Evolutionary conservation across 306 rosid species (phyloP), one percentile per base, ranked within the genome.

Genomic region (Trifolium fragiferum): DNA sequence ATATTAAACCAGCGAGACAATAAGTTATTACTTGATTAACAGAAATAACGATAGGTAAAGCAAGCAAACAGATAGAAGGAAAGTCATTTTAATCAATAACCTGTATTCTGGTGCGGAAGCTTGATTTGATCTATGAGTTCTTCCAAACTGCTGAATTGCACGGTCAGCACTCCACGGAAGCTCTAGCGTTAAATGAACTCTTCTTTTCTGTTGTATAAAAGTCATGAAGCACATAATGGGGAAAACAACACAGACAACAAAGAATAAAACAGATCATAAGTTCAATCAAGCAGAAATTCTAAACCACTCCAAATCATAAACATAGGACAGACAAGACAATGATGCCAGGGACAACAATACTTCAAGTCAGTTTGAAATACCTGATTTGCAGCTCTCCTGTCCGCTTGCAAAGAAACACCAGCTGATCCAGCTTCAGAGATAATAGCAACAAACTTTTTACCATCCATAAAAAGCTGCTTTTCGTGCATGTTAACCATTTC

Each of bases 151-250:
- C 83, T 94, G 99, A 73, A 94, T 94, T 33, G 99, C 99, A 72
- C 99, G 86, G 79, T 94, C 99, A 74, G 99, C 99, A 87, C 99
- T 94, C 99, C 99, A 94, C 38, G 99, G 99, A 79, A 94, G 97
- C 76, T 94, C 99, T 47, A 94, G 83, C 66, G 99, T 94, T 68
- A 94, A 84, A 85, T 94, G 99, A 67, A 94, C 97, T 81, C 99
- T 89, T 86, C 99, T 87, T 87, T 81, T 94, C 99, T 94, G 89
- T 73, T 54, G 75, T 62, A 33, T 62, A 84, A 70, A 76, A 61
- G 41, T 71, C 30, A n/a, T 32, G 30, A 54, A 35, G 37, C 61
- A 63, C 72, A 70, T 41, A 21, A 67, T 40, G 54, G 68, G 41
- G 65, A 80, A 30, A 75, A 49, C 10, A 62, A 49, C 14, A 63